Evolutionary conservation across 768 basidiomycete species (phyloP).

Genomic region (Naematelia aurantialba): DNA sequence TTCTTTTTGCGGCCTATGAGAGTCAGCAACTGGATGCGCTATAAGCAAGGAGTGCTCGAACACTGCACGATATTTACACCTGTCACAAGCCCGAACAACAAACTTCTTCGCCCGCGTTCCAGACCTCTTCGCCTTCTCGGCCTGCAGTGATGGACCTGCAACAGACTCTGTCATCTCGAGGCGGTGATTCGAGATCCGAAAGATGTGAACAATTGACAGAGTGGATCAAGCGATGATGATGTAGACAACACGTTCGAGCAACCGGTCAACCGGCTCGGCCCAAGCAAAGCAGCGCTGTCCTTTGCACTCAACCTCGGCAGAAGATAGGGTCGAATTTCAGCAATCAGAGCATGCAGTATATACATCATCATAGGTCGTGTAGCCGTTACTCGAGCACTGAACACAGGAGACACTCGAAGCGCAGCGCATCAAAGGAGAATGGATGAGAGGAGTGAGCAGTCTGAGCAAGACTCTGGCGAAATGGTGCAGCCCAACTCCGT

Average conservation of each 20-base stretch:
- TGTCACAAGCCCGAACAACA: conserved; percentile 11
- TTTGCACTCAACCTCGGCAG: no score
- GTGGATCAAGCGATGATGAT: no score
- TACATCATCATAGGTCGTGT: not conserved
- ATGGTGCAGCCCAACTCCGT: not conserved
- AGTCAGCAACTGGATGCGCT: not conserved
- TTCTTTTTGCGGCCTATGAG: conserved; percentile 19
- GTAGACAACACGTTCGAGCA: no score
- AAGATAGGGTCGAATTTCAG: no score
- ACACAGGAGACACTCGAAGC: not conserved
- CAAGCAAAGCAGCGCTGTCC: not conserved
- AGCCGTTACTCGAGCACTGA: not conserved
- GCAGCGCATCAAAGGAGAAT: not conserved
- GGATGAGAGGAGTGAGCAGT: not conserved
- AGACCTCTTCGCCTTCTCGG: not conserved
- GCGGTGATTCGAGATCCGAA: not conserved
- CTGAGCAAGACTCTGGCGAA: not conserved
- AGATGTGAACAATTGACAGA: not conserved
- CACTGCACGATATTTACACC: no score
- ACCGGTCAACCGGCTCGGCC: not conserved
- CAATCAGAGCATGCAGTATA: not conserved
- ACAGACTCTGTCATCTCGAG: not conserved
- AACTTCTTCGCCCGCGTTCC: conserved; percentile 1
- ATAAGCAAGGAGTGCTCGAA: no score
- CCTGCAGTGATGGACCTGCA: not conserved